Conservation (phyloP, 2,329 filamentous ascomycete species). For the Diaporthe vaccinii region DNA sequence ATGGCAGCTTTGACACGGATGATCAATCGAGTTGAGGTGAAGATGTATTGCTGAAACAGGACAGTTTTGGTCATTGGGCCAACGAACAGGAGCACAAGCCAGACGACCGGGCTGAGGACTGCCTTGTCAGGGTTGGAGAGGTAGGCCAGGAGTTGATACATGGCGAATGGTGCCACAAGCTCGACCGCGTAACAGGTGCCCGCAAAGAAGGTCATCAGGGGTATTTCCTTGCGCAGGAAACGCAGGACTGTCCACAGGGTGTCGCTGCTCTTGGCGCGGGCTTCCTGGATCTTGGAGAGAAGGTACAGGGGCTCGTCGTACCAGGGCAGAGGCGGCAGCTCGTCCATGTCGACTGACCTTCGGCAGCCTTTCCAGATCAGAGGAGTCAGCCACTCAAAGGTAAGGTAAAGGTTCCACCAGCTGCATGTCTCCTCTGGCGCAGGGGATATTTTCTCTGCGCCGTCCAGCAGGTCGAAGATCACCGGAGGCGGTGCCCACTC, state of each 20-base stretch:
- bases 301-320: constrained; percentile 68
- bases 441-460: constrained; percentile 53
- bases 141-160: constrained; percentile 67
- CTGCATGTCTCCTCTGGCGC: constrained; percentile 67
- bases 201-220: constrained; percentile 60
- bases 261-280: constrained; percentile 57
- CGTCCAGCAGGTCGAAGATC: constrained; percentile 54
- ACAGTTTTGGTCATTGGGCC: constrained; percentile 64
- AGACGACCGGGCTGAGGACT: constrained; percentile 51
- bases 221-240: constrained; percentile 58
- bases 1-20: constrained; percentile 69
- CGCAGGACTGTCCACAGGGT: constrained; percentile 61
- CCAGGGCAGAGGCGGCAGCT: constrained; percentile 65
- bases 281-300: constrained; percentile 57
- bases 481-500: constrained; percentile 63
- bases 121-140: constrained; percentile 57
- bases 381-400: constrained; percentile 65
- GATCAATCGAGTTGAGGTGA: constrained; percentile 67
- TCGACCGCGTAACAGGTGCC: constrained; percentile 57
- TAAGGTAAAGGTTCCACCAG: constrained; percentile 65
- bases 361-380: constrained; percentile 61
- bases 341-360: constrained; percentile 59
- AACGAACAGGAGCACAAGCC: constrained; percentile 66
- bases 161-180: constrained; percentile 65
- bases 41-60: constrained; percentile 69